phyloP scores from a whole-genome alignment of 441 rosid genomes.

The Theobroma grandiflorum region DNA sequence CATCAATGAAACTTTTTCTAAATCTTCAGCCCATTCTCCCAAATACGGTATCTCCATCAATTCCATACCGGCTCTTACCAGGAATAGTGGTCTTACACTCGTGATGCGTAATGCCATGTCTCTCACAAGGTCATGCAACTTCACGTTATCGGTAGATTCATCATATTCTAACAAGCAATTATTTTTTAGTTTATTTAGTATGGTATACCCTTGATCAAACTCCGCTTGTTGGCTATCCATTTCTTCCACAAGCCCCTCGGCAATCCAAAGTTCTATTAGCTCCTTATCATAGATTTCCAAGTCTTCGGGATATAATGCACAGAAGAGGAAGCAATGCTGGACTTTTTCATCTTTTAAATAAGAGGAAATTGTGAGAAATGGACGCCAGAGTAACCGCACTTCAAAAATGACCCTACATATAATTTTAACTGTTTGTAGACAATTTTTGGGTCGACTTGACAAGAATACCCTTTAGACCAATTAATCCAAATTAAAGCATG shows the following conservation, averaged over 20 bases:
- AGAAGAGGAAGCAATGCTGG: background rate
- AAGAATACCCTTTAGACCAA: no score
- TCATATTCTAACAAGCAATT: background rate
- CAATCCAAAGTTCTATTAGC: background rate
- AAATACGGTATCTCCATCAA: constrained; percentile 19
- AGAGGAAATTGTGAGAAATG: no score
- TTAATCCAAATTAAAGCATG: no score
- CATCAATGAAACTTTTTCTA: constrained; percentile 32
- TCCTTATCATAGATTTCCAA: background rate
- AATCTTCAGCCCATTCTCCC: constrained; percentile 30
- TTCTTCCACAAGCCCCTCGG: background rate
- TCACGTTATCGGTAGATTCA: accelerated
- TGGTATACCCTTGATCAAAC: constrained; percentile 14
- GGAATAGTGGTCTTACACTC: constrained; percentile 4
- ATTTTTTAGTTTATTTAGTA: background rate
- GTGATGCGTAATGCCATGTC: constrained; percentile 28
- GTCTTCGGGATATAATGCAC: background rate
- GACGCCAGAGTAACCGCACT: no score
- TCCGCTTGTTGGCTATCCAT: background rate
- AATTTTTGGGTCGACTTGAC: no score
- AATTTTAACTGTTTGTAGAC: no score
- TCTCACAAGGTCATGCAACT: constrained; percentile 32
- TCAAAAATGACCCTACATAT: no score
- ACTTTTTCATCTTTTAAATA: background rate
- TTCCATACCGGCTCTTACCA: constrained; percentile 26